Conservation (phyloP, 192 early-diverging fungal genomes). For the Anaeromyces robustus region DNA sequence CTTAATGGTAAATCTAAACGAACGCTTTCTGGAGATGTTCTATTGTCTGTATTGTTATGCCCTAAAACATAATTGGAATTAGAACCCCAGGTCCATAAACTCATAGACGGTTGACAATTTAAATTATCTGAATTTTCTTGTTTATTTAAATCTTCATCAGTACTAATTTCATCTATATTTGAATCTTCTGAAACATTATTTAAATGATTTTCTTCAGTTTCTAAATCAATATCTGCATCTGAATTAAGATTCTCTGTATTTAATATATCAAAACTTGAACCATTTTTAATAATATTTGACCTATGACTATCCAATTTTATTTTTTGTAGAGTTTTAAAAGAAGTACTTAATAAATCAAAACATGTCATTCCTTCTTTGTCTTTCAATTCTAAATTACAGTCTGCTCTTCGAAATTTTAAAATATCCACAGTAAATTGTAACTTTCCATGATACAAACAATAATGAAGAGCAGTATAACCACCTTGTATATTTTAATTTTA, state of each 20-base stretch:
- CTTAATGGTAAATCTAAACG: conserved; percentile 15
- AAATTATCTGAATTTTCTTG: background rate
- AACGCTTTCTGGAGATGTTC: conserved; percentile 45
- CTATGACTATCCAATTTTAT: background rate
- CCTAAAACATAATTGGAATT: conserved; percentile 55
- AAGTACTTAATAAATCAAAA: conserved; percentile 21
- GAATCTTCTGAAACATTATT: background rate
- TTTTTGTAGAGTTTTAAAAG: background rate
- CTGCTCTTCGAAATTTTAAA: conserved; percentile 16
- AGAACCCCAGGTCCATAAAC: conserved; percentile 56
- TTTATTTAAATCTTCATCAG: background rate
- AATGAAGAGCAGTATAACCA: conserved; percentile 55
- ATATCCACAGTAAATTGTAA: conserved; percentile 26
- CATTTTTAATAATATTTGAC: background rate
- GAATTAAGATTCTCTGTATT: background rate
- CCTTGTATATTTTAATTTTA: background rate
- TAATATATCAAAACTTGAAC: background rate
- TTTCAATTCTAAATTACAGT: conserved; percentile 27
- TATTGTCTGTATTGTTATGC: conserved; percentile 44
- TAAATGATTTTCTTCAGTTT: background rate
- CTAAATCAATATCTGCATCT: background rate
- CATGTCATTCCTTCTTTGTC: conserved; percentile 32
- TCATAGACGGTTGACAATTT: background rate
- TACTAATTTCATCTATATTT: background rate
- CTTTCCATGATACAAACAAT: conserved; percentile 41